A percentile compares a stretch with the other conserved stretches of the same genome.
Conservation (phyloP, 495 filamentous ascomycete species). For the Tetracladium setigerum region DNA sequence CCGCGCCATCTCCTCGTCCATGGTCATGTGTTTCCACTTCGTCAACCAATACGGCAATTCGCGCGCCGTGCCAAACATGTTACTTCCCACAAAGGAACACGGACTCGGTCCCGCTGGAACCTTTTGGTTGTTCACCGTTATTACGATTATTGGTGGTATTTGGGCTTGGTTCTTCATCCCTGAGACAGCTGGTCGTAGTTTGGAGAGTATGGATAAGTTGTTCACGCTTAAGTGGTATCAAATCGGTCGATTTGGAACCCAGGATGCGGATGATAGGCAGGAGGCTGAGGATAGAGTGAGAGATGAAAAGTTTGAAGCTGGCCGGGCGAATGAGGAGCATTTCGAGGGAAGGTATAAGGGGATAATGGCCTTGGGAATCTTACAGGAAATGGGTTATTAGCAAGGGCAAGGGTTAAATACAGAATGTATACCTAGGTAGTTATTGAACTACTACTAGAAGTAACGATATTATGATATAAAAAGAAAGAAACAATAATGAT, state of each 20-base stretch:
- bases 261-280: slow-evolving; percentile 44
- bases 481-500: too few relatives aligned
- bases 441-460: too few relatives aligned
- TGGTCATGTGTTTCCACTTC: slow-evolving; percentile 57
- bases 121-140: slow-evolving; percentile 59
- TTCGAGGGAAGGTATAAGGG: too few relatives aligned
- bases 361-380: too few relatives aligned
- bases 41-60: slow-evolving; percentile 67
- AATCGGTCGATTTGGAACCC: slow-evolving; percentile 7
- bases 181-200: slow-evolving; percentile 56
- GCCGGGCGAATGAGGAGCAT: too few relatives aligned
- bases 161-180: slow-evolving; percentile 59
- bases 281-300: slow-evolving; percentile 14
- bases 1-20: slow-evolving; percentile 38
- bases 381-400: too few relatives aligned
- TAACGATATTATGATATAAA: too few relatives aligned
- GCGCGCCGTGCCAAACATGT: slow-evolving; percentile 41
- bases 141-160: slow-evolving; percentile 49
- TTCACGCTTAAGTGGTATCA: slow-evolving; percentile 31
- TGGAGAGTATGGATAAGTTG: slow-evolving; percentile 60
- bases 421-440: too few relatives aligned
- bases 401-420: too few relatives aligned
- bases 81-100: slow-evolving; percentile 27
- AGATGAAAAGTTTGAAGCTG: slow-evolving; percentile 15
- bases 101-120: slow-evolving; percentile 43